phyloP scores from a whole-genome alignment of 1,139 yeast genomes.

The Chernovozyma aurita region DNA sequence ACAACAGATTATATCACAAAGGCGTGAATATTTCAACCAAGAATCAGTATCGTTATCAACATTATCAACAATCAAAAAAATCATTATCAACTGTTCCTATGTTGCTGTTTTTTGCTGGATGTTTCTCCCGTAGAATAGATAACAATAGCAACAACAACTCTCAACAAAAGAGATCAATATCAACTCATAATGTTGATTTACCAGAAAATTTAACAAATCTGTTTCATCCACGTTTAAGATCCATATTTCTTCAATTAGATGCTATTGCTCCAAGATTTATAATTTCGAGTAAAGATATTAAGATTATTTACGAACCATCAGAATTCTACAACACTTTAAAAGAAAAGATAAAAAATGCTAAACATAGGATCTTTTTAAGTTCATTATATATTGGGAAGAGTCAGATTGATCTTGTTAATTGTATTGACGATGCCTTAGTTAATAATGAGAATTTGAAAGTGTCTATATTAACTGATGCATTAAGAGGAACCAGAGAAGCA shows the following conservation, averaged over 20 bases:
- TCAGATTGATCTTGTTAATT: constrained; percentile 69
- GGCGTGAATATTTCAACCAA: too few species aligned
- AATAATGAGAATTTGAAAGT: constrained; percentile 61
- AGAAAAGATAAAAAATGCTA: constrained; percentile 48
- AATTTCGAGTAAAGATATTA: constrained; percentile 54
- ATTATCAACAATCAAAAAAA: too few species aligned
- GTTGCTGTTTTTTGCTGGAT: constrained; percentile 5
- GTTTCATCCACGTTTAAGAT: constrained; percentile 47
- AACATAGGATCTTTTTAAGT: constrained; percentile 68
- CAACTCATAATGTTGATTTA: neutral
- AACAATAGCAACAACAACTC: too few species aligned
- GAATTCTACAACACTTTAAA: constrained; percentile 66
- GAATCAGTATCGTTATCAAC: too few species aligned
- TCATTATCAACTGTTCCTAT: constrained; percentile 2
- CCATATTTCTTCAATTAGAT: constrained; percentile 55
- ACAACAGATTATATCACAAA: too few species aligned
- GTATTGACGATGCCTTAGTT: constrained; percentile 54
- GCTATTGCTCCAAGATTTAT: constrained; percentile 69
- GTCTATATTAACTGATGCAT: constrained; percentile 75
- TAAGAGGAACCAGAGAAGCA: constrained; percentile 90
- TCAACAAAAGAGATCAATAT: too few species aligned
- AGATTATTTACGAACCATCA: constrained; percentile 60
- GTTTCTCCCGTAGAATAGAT: constrained; percentile 3
- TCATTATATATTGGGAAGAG: constrained; percentile 83
- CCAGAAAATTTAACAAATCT: constrained; percentile 9